phyloP scores from a whole-genome alignment of 495 filamentous ascomycete species.

The Trichoderma erinaceum region DNA sequence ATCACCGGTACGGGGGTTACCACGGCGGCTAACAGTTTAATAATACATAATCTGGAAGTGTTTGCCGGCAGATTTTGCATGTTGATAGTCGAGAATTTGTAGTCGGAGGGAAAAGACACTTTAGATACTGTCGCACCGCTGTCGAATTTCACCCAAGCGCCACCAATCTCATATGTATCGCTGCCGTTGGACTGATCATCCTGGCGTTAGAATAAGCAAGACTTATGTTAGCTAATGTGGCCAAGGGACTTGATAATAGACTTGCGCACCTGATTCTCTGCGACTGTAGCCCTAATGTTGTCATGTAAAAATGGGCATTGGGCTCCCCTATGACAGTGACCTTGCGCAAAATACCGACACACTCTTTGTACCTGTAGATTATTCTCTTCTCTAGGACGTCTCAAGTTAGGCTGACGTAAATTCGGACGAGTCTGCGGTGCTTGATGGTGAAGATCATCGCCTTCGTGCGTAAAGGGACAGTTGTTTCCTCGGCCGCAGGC shows the following conservation, averaged over 20 bases:
- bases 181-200: not conserved
- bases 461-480: too few relatives aligned
- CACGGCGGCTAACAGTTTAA: not conserved
- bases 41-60: not conserved
- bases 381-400: too few relatives aligned
- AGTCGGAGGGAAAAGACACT: slow-evolving; percentile 17
- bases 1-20: not conserved
- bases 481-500: too few relatives aligned
- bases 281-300: not conserved
- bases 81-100: not conserved
- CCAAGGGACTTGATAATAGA: too few relatives aligned
- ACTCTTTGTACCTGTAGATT: too few relatives aligned
- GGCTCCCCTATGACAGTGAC: not conserved
- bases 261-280: too few relatives aligned
- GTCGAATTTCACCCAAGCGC: slow-evolving; percentile 26
- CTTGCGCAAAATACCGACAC: too few relatives aligned
- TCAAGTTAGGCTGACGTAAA: too few relatives aligned
- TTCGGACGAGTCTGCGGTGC: too few relatives aligned
- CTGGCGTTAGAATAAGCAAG: not conserved
- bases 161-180: slow-evolving; percentile 18
- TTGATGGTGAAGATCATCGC: too few relatives aligned
- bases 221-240: not conserved
- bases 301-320: not conserved
- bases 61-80: not conserved
- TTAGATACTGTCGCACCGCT: slow-evolving; percentile 25